These are phyloP conservation scores for Trichoderma koningiopsis DNA, from an alignment of 2,329 filamentous ascomycete species.

Conservation along the genomic window DNA sequence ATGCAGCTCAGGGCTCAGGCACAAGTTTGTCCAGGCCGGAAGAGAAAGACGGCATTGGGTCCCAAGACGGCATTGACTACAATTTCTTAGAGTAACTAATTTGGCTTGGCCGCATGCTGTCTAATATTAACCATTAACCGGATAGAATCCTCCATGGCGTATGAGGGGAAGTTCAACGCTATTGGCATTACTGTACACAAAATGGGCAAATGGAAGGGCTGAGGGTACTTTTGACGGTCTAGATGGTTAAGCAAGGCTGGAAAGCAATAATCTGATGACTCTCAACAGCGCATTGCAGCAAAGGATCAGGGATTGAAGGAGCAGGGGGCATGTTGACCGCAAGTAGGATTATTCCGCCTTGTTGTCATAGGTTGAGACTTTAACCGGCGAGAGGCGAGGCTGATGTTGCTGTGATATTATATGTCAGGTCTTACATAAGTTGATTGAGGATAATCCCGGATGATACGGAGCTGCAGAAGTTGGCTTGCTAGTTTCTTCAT, in stretches of 20 bases:
- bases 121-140: conserved; percentile 12
- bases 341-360: conserved; percentile 8
- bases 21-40: not conserved
- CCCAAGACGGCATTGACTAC: no score
- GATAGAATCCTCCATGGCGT: not conserved
- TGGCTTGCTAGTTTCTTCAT: not conserved
- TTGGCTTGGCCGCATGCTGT: not conserved
- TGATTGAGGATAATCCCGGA: not conserved
- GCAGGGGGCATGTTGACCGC: not conserved
- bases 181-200: not conserved
- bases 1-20: not conserved
- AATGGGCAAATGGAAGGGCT: not conserved
- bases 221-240: not conserved
- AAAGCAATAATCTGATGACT: not conserved
- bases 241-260: not conserved
- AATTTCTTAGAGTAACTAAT: not conserved
- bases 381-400: not conserved
- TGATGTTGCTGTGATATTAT: not conserved
- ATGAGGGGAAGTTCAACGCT: not conserved
- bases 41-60: not conserved
- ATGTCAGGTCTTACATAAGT: not conserved
- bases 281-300: not conserved
- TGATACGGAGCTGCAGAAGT: not conserved
- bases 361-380: not conserved
- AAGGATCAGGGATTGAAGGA: conserved; percentile 8